phyloP scores from a whole-genome alignment of 202 grass and related monocot species.

The Sporobolus alterniflorus region DNA sequence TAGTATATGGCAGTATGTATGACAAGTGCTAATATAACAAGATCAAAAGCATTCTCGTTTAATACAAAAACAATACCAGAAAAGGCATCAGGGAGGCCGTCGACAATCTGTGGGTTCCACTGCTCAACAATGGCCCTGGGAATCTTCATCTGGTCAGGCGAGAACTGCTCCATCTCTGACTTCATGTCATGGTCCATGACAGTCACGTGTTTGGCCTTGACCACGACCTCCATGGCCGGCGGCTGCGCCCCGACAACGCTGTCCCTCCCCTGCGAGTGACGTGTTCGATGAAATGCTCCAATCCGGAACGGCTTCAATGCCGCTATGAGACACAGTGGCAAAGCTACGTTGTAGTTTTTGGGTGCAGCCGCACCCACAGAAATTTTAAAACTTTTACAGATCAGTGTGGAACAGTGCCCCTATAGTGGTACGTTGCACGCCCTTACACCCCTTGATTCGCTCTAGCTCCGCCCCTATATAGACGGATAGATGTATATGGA shows the following conservation, averaged over 20 bases:
- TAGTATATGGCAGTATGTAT: background rate
- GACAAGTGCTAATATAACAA: background rate
- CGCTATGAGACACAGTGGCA: too few relatives aligned
- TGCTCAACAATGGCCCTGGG: slow-evolving; percentile 71
- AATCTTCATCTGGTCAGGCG: slow-evolving; percentile 60
- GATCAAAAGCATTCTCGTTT: background rate
- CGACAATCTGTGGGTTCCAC: slow-evolving; percentile 54
- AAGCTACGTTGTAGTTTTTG: too few relatives aligned
- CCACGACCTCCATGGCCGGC: slow-evolving; percentile 87
- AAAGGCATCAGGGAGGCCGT: slow-evolving; percentile 71
- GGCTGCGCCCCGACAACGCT: slow-evolving; percentile 85
- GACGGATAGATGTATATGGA: too few relatives aligned
- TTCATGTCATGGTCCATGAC: slow-evolving; percentile 76
- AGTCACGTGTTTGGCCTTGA: slow-evolving; percentile 57
- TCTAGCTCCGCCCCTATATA: too few relatives aligned
- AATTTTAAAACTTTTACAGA: too few relatives aligned
- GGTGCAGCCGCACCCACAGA: too few relatives aligned
- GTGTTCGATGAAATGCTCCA: background rate
- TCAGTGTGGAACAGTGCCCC: too few relatives aligned
- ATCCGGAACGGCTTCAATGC: background rate
- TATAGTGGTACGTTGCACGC: too few relatives aligned
- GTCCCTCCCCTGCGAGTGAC: slow-evolving; percentile 66
- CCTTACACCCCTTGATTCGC: too few relatives aligned
- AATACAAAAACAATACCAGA: slow-evolving; percentile 49
- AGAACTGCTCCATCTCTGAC: slow-evolving; percentile 54